Evolutionary conservation across 2,329 filamentous ascomycete genomes (phyloP), one percentile per base, ranked within the genome.

Genomic region (Neoascochyta sp.): DNA sequence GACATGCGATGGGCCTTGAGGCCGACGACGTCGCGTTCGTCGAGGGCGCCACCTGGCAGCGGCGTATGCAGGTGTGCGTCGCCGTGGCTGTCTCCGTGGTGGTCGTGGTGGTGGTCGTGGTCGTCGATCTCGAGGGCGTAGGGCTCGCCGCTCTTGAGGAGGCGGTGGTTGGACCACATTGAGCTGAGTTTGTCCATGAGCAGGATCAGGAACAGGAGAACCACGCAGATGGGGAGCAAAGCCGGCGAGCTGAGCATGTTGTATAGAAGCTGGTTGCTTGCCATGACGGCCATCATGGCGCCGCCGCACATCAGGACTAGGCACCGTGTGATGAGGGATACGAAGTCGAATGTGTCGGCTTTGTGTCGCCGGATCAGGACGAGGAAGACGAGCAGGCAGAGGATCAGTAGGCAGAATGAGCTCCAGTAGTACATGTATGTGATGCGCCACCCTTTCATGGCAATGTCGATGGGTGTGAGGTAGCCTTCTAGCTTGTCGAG

Each of bases 331-430:
- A 58, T 50, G 29, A 66, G 44, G 13, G 60, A 60, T 10, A 61
- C 55, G 34, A 52, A 60, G 41, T 67, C 64, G 45, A 62, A 66
- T 9, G 60, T 29, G 35, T 67, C 64, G 32, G 53, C 51, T 25
- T 57, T 61, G 43, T 63, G 54, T n/a, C 52, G 46, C 6, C 62
- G 55, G 39, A 66, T 65, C 9, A 67, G 50, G 40, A 64, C 43
- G 5, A 64, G 54, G 43, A 66, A 66, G 22, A 55, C 24, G 29
- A 66, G 56, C 11, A 58, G 45, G 30, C 56, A 57, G n/a, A 54
- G 23, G 9, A 64, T 45, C 16, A 66, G 53, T 15, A 59, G 43
- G 44, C 58, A 61, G 29, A 62, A 53, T 7, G 55, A 57, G 11
- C 47, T 43, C 50, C 65, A 62, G 42, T 57, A 57, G 49, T 65